These are phyloP conservation scores for Tylopilus vinaceipallidus DNA, from an alignment of 768 basidiomycete genomes.

Conservation along the genomic window DNA sequence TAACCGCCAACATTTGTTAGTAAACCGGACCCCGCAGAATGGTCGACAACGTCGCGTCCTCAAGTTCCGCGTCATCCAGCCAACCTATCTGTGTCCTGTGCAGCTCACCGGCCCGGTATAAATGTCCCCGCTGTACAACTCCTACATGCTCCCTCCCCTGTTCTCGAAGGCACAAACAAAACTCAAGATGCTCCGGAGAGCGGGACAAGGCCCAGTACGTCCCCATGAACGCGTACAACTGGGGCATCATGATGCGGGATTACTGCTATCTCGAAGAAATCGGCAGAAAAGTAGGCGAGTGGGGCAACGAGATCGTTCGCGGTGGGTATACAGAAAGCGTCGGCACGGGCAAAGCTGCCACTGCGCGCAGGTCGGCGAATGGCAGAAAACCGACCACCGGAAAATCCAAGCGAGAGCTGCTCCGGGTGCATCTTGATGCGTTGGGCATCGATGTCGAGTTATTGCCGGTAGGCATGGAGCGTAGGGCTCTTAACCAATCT, in stretches of 20 bases:
- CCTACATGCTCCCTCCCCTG: constrained; percentile 74
- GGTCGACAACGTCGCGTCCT: constrained; percentile 2
- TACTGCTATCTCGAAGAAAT: constrained; percentile 85
- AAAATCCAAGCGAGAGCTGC: constrained; percentile 56
- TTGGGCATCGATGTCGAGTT: constrained; percentile 73
- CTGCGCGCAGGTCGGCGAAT: constrained; percentile 19
- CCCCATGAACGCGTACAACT: constrained; percentile 79
- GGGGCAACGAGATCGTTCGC: constrained; percentile 67
- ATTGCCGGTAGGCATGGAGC: constrained; percentile 81
- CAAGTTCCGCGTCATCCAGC: constrained; percentile 11
- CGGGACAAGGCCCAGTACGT: constrained; percentile 74
- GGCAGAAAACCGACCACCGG: constrained; percentile 34
- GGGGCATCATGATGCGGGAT: constrained; percentile 88
- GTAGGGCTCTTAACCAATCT: constrained; percentile 74
- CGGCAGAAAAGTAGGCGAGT: constrained; percentile 68
- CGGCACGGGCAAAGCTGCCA: constrained; percentile 16
- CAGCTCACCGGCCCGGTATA: constrained; percentile 57
- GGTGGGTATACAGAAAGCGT: constrained; percentile 47
- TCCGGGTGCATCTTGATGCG: constrained; percentile 66
- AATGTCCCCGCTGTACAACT: constrained; percentile 72
- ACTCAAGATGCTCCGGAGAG: constrained; percentile 62
- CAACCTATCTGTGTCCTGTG: constrained; percentile 50
- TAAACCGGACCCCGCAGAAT: too few relatives aligned
- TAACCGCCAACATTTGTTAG: too few relatives aligned
- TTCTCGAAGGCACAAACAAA: constrained; percentile 63